Evolutionary conservation across 331 rosid species (phyloP).

Genomic region (Rosa hybrid): DNA sequence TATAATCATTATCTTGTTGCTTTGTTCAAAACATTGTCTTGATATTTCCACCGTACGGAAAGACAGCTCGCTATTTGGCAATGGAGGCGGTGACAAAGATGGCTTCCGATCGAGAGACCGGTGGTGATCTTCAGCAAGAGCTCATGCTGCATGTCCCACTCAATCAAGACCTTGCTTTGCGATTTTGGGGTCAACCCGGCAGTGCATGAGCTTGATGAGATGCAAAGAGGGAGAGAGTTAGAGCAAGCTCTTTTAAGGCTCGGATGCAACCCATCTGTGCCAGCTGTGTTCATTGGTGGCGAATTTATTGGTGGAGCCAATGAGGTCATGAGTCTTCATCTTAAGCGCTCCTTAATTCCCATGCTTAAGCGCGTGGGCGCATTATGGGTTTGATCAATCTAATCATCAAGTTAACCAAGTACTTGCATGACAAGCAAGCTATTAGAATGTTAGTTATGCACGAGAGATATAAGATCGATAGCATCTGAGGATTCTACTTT

Average conservation of each 20-base stretch:
- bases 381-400: slow-evolving; percentile 60
- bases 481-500: slow-evolving; percentile 14
- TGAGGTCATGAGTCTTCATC: slow-evolving; percentile 93
- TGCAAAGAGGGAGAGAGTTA: slow-evolving; percentile 69
- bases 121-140: slow-evolving; percentile 94
- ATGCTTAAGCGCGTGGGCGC: slow-evolving; percentile 88
- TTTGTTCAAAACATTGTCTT: background rate
- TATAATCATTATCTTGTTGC: background rate
- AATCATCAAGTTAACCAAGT: background rate
- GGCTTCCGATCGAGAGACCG: slow-evolving; percentile 77
- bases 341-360: slow-evolving; percentile 73
- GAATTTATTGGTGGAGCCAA: slow-evolving; percentile 79
- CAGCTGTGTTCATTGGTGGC: slow-evolving; percentile 81
- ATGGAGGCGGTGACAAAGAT: slow-evolving; percentile 77
- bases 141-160: slow-evolving; percentile 82
- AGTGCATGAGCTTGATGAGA: slow-evolving; percentile 75
- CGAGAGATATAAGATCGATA: slow-evolving; percentile 11
- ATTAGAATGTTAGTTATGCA: slow-evolving; percentile 27
- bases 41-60: background rate
- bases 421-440: background rate
- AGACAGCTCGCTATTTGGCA: background rate
- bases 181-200: slow-evolving; percentile 87
- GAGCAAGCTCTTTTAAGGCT: slow-evolving; percentile 76
- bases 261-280: slow-evolving; percentile 72
- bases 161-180: slow-evolving; percentile 64